Evolutionary conservation across 139 green algal genomes (phyloP), one percentile per base, ranked within the genome.

Genomic region (Chlorokybus atmophyticus): DNA sequence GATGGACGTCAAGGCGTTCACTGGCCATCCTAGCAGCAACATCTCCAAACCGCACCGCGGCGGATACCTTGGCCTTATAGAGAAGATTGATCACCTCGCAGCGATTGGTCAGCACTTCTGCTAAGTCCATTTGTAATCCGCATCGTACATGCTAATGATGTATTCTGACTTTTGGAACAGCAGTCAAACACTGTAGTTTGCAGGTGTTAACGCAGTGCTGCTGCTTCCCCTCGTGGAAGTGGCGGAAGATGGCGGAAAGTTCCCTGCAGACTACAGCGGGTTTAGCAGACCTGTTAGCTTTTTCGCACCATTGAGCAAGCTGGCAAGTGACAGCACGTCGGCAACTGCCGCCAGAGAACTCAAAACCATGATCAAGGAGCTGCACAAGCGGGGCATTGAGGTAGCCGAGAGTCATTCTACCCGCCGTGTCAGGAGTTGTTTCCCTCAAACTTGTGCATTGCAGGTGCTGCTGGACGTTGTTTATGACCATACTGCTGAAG

Each of bases 401-500:
- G 86, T 71, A n/a, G n/a, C n/a, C n/a, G n/a, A n/a, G n/a, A n/a
- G n/a, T n/a, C n/a, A 14, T 44, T 44, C 38, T 44, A 14, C 38
- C 17, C 38, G 14, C 17, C 17, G 17, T 44, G 14, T 14, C 38
- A 44, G 38, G 17, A 44, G 38, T 17, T 17, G 38, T 44, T 17
- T 44, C 17, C 38, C 14, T 17, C 14, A 44, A 44, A 23, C 38
- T 44, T 44, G 38, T 17, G 17, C 14, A 44, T 7, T 62, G 51
- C 60, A 68, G 60, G 60, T 98, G 29, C 86, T 96, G 44, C 62
- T 99, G 64, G 90, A 99, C 62, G 87, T 97, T 1, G 88, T 97
- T 48, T 94, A 95, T 80, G 96, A 95, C 77, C 91, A 99, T 80
- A 97, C 91, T 2, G 87, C 88, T 2, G 91, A 98, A 65, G 86